phyloP scores from a whole-genome alignment of 768 basidiomycete genomes.

The Termitomyces sp. region DNA sequence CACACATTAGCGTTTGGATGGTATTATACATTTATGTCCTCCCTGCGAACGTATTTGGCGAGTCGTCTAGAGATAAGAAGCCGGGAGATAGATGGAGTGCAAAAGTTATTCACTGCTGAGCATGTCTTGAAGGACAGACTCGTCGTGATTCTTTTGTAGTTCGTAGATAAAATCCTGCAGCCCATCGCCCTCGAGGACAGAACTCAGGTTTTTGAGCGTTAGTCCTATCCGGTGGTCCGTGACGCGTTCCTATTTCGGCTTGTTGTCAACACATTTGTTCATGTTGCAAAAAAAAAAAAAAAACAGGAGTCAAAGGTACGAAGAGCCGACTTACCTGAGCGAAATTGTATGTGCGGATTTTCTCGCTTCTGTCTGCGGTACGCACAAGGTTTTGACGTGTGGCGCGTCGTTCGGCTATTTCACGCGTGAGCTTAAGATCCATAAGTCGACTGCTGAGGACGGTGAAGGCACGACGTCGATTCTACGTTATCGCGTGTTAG shows the following conservation, averaged over 20 bases:
- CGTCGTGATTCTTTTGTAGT: slow-evolving; percentile 37
- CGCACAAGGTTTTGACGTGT: slow-evolving; percentile 70
- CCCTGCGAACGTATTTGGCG: not conserved
- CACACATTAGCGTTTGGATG: not conserved
- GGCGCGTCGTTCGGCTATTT: slow-evolving; percentile 66
- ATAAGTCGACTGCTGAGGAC: slow-evolving; percentile 83
- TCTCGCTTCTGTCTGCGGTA: slow-evolving; percentile 85
- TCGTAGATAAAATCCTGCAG: slow-evolving; percentile 54
- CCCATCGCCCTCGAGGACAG: slow-evolving; percentile 64
- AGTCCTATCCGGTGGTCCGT: slow-evolving; percentile 90
- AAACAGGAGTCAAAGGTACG: not conserved
- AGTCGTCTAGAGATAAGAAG: not conserved
- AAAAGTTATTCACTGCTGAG: not conserved
- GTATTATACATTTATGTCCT: not conserved
- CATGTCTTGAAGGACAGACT: not conserved
- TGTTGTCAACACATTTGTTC: not conserved
- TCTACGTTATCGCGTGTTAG: slow-evolving; percentile 38
- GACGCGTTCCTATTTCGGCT: slow-evolving; percentile 63
- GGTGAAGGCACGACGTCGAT: slow-evolving; percentile 89
- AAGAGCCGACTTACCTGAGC: slow-evolving; percentile 51
- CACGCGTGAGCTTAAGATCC: slow-evolving; percentile 68
- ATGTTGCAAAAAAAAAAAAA: not conserved
- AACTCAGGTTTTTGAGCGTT: slow-evolving; percentile 60
- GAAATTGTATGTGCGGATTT: slow-evolving; percentile 94
- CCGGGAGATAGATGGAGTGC: not conserved